Base-by-base conservation (phyloP, 1,284 basidiomycete genomes). In the Farysia itapuensis region DNA sequence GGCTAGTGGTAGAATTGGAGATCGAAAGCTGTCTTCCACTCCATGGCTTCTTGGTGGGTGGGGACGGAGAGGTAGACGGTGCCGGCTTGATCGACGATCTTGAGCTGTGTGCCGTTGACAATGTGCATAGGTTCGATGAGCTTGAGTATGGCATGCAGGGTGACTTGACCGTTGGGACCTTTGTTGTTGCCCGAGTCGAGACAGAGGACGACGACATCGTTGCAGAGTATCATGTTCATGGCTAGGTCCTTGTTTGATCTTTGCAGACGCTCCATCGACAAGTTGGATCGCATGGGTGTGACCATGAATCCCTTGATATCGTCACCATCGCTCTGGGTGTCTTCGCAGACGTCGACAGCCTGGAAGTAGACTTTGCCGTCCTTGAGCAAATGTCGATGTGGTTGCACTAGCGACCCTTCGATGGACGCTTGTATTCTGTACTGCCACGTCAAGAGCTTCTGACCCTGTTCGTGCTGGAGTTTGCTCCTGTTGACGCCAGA, bases 341-440 rank as follows among this genome's bases (percentile, higher is more conserved):
- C n/a, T n/a, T n/a, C n/a, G n/a, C n/a, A n/a, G n/a, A n/a, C n/a
- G 40, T 96, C 90, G 33, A 95, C 86, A 21, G 91, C 85, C 11
- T 88, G 90, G 25, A 97, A 80, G 39, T 86, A 81, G 35, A 95
- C 78, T 16, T 83, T 81, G 13, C 92, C 92, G 28, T 78, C 78
- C 28, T 70, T 68, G 22, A 79, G 41, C 31, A 79, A 41, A 84
- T 89, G 69, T 82, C 94, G 85, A 80, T 99, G 95, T 13, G 94
- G 95, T 77, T 98, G 95, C 21, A 99, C 95, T 31, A 99, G 81
- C 9, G 95, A 93, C 49, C 90, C 93, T 4, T 91, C 89, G 77
- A 95, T 95, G 68, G 85, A 87, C 20, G 90, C 90, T 31, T 86
- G 83, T 70, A 98, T 95, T 64, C 90, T 83, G 39, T 86, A 78